A percentile compares a stretch with the other conserved stretches of the same genome.
Conservation (phyloP, 768 basidiomycete genomes). For the Mycena vulgaris region DNA sequence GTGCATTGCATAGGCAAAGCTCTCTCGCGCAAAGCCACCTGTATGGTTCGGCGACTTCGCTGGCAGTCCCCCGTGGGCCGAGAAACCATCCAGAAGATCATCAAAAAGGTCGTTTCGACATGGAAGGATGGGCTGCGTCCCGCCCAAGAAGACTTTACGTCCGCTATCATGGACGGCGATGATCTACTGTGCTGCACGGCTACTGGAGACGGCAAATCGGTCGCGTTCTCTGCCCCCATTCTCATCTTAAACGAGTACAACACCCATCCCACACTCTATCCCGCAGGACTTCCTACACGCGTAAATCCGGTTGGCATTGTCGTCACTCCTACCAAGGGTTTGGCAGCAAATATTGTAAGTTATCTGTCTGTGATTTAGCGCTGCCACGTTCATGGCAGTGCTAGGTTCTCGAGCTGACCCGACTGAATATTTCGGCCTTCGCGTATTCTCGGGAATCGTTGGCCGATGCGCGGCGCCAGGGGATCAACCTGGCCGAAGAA, state of each 20-base stretch:
- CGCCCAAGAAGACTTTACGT: neutral
- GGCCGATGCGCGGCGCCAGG: neutral
- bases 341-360: constrained; percentile 9
- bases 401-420: constrained; percentile 1
- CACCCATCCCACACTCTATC: neutral
- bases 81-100: neutral
- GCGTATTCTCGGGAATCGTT: no score
- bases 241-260: constrained; percentile 11
- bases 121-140: neutral
- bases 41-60: neutral
- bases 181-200: no score
- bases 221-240: no score
- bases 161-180: no score
- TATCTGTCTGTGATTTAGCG: neutral
- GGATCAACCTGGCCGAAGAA: neutral
- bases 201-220: no score
- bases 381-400: neutral
- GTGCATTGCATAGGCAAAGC: no score
- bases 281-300: neutral
- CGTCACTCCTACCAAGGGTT: constrained; percentile 12
- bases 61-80: neutral
- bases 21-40: no score
- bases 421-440: constrained; percentile 3
- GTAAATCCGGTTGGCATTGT: neutral
- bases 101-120: constrained; percentile 7